These are phyloP conservation scores for Rosa hybrid DNA, from an alignment of 331 rosid genomes.

Conservation along the genomic window DNA sequence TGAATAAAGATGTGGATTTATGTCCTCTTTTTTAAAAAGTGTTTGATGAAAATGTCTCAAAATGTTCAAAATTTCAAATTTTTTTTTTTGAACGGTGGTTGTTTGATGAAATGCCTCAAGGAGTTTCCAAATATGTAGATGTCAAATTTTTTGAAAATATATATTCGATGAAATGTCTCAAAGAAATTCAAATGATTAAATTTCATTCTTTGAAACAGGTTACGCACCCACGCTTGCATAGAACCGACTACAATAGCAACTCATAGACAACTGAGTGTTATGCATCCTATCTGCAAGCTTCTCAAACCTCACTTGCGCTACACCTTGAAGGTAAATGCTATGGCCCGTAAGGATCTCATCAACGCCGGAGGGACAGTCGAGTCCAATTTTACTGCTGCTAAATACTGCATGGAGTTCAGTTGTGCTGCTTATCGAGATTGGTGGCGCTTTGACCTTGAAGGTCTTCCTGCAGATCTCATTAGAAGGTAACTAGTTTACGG, in stretches of 20 bases:
- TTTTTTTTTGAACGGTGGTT: too few species aligned
- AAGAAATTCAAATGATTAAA: too few species aligned
- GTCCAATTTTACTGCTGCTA: slow-evolving; percentile 31
- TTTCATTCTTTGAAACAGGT: slow-evolving; percentile 24
- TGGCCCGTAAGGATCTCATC: slow-evolving; percentile 49
- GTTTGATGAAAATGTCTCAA: too few species aligned
- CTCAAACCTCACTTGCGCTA: slow-evolving; percentile 53
- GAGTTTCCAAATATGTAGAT: too few species aligned
- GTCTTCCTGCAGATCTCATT: slow-evolving; percentile 49
- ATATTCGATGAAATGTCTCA: too few species aligned
- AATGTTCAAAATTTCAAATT: too few species aligned
- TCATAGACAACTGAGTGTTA: slow-evolving; percentile 44
- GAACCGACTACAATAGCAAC: slow-evolving; percentile 51
- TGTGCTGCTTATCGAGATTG: slow-evolving; percentile 37
- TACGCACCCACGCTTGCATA: slow-evolving; percentile 41
- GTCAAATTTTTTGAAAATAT: too few species aligned
- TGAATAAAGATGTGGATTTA: too few species aligned
- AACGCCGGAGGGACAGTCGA: slow-evolving; percentile 44
- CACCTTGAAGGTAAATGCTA: slow-evolving; percentile 50
- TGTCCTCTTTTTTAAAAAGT: too few species aligned
- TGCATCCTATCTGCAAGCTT: slow-evolving; percentile 54
- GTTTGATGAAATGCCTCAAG: too few species aligned
- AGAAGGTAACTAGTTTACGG: slow-evolving; percentile 30
- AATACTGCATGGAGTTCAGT: slow-evolving; percentile 38
- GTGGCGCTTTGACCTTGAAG: slow-evolving; percentile 53